A percentile compares a stretch with the other conserved stretches of the same genome.
Conservation (phyloP, 73 alveolate genomes). For the Paramecium tetraurelia region DNA sequence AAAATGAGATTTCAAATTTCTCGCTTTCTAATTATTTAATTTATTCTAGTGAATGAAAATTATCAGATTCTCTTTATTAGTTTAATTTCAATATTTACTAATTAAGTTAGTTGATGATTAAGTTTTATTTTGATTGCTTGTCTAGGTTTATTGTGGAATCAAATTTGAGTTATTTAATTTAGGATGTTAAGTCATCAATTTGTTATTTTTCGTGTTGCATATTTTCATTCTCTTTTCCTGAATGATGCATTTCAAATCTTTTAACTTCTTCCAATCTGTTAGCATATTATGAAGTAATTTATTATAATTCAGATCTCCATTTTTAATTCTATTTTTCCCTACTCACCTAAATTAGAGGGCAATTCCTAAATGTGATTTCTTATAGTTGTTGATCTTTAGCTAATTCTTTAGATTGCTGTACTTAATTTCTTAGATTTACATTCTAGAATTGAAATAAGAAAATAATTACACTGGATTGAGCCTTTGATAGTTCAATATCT, state of each 20-base stretch:
- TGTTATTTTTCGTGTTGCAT: background rate
- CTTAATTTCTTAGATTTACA: background rate
- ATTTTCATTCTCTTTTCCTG: background rate
- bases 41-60: background rate
- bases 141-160: background rate
- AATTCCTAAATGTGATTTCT: background rate
- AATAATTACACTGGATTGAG: background rate
- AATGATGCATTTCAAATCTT: background rate
- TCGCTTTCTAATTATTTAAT: background rate
- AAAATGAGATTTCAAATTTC: background rate
- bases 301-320: constrained; percentile 1
- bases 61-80: background rate
- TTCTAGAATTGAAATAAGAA: background rate
- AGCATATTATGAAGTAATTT: background rate
- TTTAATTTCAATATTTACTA: background rate
- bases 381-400: background rate
- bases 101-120: background rate
- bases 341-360: background rate
- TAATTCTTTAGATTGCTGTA: background rate
- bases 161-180: background rate
- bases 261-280: background rate
- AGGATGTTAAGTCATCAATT: background rate
- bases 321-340: background rate
- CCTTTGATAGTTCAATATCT: background rate
- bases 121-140: background rate